Evolutionary conservation across 441 rosid genomes (phyloP).

Genomic region (Geranium incanum): DNA sequence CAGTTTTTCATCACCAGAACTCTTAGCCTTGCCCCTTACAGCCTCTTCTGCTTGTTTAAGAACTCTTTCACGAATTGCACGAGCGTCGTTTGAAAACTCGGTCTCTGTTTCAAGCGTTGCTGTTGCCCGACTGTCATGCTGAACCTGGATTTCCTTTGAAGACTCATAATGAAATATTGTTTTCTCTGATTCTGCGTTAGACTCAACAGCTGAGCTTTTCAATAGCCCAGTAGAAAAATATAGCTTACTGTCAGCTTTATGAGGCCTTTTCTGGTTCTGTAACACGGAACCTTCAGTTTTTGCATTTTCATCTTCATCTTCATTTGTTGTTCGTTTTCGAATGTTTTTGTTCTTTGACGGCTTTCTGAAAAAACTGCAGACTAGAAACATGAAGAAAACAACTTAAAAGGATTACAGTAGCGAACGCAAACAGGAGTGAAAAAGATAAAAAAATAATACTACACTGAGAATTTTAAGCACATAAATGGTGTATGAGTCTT

Average conservation of each 20-base stretch:
- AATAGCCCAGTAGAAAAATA: slow-evolving; percentile 65
- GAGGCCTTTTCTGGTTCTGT: slow-evolving; percentile 41
- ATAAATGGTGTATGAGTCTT: not conserved
- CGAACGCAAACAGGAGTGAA: not conserved
- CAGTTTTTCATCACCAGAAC: slow-evolving; percentile 48
- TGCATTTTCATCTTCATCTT: slow-evolving; percentile 56
- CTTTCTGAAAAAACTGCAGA: slow-evolving; percentile 74
- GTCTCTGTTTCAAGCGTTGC: slow-evolving; percentile 85
- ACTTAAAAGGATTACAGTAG: not conserved
- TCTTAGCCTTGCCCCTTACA: slow-evolving; percentile 48
- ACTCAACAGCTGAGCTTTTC: slow-evolving; percentile 28
- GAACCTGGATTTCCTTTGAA: slow-evolving; percentile 81
- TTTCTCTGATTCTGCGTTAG: slow-evolving; percentile 28
- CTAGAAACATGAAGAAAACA: slow-evolving; percentile 29
- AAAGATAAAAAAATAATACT: not conserved
- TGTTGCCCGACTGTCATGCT: slow-evolving; percentile 73
- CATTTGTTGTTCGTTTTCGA: slow-evolving; percentile 52
- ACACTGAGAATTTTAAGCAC: not conserved
- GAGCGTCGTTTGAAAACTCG: slow-evolving; percentile 63
- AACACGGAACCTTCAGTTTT: slow-evolving; percentile 38
- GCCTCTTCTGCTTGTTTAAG: slow-evolving; percentile 63
- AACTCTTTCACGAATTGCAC: slow-evolving; percentile 81
- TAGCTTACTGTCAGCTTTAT: slow-evolving; percentile 48
- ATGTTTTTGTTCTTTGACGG: slow-evolving; percentile 65
- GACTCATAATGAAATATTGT: slow-evolving; percentile 68